Percentiles rank a stretch among this genome's conserved stretches.
Conservation (phyloP, 768 basidiomycete species). For the Leccinum uliginosum region DNA sequence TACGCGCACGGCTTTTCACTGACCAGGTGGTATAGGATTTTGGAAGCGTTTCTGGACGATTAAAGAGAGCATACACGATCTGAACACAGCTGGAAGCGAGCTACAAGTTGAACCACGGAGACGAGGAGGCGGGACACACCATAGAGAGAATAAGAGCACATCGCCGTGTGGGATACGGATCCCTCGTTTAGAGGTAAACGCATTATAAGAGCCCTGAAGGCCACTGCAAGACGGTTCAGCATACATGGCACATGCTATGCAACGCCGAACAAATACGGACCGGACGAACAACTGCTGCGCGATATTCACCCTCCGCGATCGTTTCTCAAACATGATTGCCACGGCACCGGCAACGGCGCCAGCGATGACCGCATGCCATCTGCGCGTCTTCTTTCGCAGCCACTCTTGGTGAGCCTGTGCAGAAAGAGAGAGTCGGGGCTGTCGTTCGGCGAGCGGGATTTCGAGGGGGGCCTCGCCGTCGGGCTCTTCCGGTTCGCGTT, state of each 20-base stretch:
- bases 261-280: conserved; percentile 23
- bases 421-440: conserved; percentile 55
- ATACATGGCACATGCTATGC: neutral
- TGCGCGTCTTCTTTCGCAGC: conserved; percentile 59
- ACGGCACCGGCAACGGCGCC: conserved; percentile 71
- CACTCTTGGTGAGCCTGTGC: conserved; percentile 60
- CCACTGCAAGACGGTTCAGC: conserved; percentile 47
- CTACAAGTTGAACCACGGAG: neutral
- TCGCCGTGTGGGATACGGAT: conserved; percentile 80
- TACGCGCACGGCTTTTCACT: conserved; percentile 7
- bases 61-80: conserved; percentile 75
- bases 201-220: conserved; percentile 85
- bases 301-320: conserved; percentile 57
- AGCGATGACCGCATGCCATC: conserved; percentile 80
- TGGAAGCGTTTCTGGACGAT: conserved; percentile 83
- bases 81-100: conserved; percentile 60
- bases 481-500: conserved; percentile 23
- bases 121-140: conserved; percentile 39
- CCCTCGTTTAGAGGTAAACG: conserved; percentile 61
- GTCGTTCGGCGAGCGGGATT: conserved; percentile 29
- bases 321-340: conserved; percentile 76
- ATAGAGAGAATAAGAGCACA: conserved; percentile 72
- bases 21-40: conserved; percentile 72
- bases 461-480: conserved; percentile 7
- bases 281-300: conserved; percentile 89